Conservation (phyloP, 1,284 basidiomycete genomes). For the Malassezia globosa region DNA sequence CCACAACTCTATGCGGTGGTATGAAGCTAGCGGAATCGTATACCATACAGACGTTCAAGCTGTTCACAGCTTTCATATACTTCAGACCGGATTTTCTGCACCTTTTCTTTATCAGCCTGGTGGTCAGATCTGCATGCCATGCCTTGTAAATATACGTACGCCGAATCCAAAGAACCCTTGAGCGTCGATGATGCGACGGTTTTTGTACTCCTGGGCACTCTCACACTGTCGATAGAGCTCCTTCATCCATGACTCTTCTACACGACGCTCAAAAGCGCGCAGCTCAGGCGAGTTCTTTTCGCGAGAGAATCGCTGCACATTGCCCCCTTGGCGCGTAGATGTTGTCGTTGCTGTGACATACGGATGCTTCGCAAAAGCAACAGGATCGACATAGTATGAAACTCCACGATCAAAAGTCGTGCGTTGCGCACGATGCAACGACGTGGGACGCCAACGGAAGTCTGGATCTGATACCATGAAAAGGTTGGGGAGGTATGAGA, state of each 20-base stretch:
- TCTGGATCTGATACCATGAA: slow-evolving; percentile 65
- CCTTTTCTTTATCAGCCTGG: slow-evolving; percentile 29
- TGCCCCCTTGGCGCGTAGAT: slow-evolving; percentile 17
- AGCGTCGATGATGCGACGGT: slow-evolving; percentile 10
- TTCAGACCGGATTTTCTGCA: slow-evolving; percentile 30
- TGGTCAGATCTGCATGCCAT: background rate
- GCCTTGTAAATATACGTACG: slow-evolving; percentile 12
- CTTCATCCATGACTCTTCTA: slow-evolving; percentile 18
- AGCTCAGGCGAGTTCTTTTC: slow-evolving; percentile 25
- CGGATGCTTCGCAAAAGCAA: slow-evolving; percentile 67
- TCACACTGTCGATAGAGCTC: slow-evolving; percentile 19
- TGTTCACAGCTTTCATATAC: slow-evolving; percentile 40
- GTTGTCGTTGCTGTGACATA: slow-evolving; percentile 39
- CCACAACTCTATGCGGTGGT: too few relatives aligned
- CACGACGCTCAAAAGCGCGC: slow-evolving; percentile 10
- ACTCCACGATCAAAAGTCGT: slow-evolving; percentile 59
- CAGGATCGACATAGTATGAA: slow-evolving; percentile 72
- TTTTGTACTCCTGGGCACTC: slow-evolving; percentile 14
- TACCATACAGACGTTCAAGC: slow-evolving; percentile 25
- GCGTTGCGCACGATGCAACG: slow-evolving; percentile 33
- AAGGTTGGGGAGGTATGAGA: slow-evolving; percentile 66
- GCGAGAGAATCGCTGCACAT: slow-evolving; percentile 21
- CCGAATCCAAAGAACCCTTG: slow-evolving; percentile 17
- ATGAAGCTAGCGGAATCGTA: slow-evolving; percentile 7
- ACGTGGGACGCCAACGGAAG: slow-evolving; percentile 59